These are phyloP conservation scores for Neofusicoccum sp. DNA, from an alignment of 2,329 filamentous ascomycete species.

Conservation along the genomic window DNA sequence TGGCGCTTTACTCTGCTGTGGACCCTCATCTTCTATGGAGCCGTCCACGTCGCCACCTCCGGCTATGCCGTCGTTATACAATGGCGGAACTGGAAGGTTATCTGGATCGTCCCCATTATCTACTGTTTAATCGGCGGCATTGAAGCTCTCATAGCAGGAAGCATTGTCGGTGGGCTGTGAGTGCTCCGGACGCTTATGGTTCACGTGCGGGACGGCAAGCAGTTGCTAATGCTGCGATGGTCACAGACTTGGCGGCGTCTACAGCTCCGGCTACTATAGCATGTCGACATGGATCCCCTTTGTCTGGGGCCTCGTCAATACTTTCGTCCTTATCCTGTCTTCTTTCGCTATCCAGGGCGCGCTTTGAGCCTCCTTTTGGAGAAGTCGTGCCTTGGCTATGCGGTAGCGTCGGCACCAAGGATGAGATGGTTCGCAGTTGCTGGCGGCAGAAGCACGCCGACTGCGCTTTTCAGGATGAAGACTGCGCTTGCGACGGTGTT, in stretches of 20 bases:
- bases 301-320: slow-evolving; percentile 82
- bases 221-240: not conserved
- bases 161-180: slow-evolving; percentile 76
- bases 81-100: slow-evolving; percentile 52
- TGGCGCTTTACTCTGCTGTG: slow-evolving; percentile 86
- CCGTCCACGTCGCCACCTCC: slow-evolving; percentile 71
- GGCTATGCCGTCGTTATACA: slow-evolving; percentile 72
- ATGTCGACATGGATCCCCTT: slow-evolving; percentile 96
- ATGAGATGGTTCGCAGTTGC: too few relatives aligned
- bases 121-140: slow-evolving; percentile 70
- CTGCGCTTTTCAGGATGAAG: too few relatives aligned
- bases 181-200: slow-evolving; percentile 30
- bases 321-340: slow-evolving; percentile 77
- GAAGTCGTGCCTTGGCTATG: not conserved
- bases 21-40: slow-evolving; percentile 76
- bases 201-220: not conserved
- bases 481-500: too few relatives aligned
- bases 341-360: slow-evolving; percentile 93
- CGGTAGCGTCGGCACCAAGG: too few relatives aligned
- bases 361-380: slow-evolving; percentile 51
- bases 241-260: slow-evolving; percentile 71
- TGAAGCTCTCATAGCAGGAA: slow-evolving; percentile 77
- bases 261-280: slow-evolving; percentile 76
- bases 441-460: too few relatives aligned
- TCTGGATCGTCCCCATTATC: slow-evolving; percentile 71